phyloP scores from a whole-genome alignment of 768 basidiomycete genomes.

The Psilocybe subaeruginosa region DNA sequence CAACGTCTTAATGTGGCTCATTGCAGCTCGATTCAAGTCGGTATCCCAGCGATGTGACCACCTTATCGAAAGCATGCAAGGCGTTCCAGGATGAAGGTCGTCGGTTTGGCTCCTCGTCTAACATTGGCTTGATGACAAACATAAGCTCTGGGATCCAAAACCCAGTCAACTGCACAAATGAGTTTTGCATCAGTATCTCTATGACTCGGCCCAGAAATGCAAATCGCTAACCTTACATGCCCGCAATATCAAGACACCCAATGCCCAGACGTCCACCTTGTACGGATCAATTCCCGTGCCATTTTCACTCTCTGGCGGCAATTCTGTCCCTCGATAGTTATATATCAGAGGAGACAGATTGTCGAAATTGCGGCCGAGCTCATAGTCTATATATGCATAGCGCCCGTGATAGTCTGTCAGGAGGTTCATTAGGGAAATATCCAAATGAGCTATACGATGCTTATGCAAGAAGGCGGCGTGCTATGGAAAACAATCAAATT shows the following conservation, averaged over 20 bases:
- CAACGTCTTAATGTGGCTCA: constrained; percentile 12
- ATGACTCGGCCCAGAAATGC: not conserved
- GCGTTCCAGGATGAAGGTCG: constrained; percentile 55
- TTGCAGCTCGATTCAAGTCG: constrained; percentile 26
- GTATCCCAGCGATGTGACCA: constrained; percentile 45
- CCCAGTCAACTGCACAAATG: constrained; percentile 50
- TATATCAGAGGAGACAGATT: constrained; percentile 34
- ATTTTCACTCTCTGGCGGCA: constrained; percentile 70
- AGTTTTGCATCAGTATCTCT: not conserved
- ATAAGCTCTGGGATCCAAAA: constrained; percentile 63
- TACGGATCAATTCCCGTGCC: constrained; percentile 58
- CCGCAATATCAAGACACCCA: constrained; percentile 65
- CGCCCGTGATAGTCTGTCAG: constrained; percentile 65
- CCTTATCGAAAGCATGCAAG: constrained; percentile 52
- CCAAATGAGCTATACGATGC: constrained; percentile 67
- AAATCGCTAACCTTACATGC: constrained; percentile 58
- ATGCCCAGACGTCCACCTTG: constrained; percentile 76
- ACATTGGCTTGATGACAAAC: constrained; percentile 59
- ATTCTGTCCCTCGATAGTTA: constrained; percentile 60
- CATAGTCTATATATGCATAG: constrained; percentile 78
- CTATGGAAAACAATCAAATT: constrained; percentile 33
- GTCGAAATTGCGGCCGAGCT: constrained; percentile 61
- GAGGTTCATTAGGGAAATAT: constrained; percentile 72
- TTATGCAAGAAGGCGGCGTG: constrained; percentile 74
- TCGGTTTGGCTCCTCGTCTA: constrained; percentile 49